Evolutionary conservation across 805 yeast genomes (phyloP).

Genomic region (Metschnikowia arizonensis): DNA sequence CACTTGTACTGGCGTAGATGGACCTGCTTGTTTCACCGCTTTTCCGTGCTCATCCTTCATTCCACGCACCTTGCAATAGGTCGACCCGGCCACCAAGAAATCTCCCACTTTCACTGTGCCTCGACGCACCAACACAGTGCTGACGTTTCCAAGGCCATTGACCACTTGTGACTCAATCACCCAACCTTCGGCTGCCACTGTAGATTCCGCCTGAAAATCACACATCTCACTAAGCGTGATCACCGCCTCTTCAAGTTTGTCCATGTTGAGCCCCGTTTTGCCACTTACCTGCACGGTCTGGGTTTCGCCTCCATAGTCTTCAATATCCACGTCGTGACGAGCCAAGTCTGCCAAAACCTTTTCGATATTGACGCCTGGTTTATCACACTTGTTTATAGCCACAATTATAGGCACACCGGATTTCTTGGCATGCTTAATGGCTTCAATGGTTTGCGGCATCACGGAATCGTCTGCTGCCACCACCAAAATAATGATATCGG

Average conservation of each 20-base stretch:
- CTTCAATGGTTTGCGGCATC: slow-evolving; percentile 96
- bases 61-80: slow-evolving; percentile 79
- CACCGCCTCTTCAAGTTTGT: slow-evolving; percentile 82
- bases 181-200: slow-evolving; percentile 75
- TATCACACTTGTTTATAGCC: slow-evolving; percentile 90
- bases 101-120: slow-evolving; percentile 72
- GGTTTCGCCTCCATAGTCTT: slow-evolving; percentile 92
- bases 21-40: slow-evolving; percentile 61
- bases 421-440: slow-evolving; percentile 84
- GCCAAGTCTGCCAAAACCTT: slow-evolving; percentile 76
- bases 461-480: slow-evolving; percentile 98
- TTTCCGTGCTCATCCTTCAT: slow-evolving; percentile 74
- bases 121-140: slow-evolving; percentile 77
- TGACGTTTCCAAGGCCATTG: slow-evolving; percentile 78
- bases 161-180: slow-evolving; percentile 79
- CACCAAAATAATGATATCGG: slow-evolving; percentile 87
- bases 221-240: slow-evolving; percentile 78
- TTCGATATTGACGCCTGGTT: slow-evolving; percentile 68
- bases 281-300: slow-evolving; percentile 88
- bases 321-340: slow-evolving; percentile 73
- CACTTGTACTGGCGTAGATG: slow-evolving; percentile 86
- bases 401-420: slow-evolving; percentile 82
- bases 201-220: slow-evolving; percentile 64
- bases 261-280: slow-evolving; percentile 85
- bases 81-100: slow-evolving; percentile 78